Evolutionary conservation across 495 filamentous ascomycete genomes (phyloP).

Genomic region (Aspergillus baeticus): DNA sequence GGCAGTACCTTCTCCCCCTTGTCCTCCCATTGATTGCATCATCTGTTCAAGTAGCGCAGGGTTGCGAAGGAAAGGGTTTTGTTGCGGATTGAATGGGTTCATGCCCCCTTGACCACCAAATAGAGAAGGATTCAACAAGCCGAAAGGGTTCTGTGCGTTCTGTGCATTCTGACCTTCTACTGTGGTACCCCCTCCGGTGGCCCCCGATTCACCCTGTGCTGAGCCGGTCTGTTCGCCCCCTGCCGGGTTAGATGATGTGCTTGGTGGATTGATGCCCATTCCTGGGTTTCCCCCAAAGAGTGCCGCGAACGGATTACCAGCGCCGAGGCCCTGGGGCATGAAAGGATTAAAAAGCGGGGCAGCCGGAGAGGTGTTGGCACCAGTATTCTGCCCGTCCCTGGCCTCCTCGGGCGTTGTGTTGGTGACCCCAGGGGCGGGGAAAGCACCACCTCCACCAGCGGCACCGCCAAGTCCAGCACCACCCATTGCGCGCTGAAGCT

Average conservation of each 20-base stretch:
- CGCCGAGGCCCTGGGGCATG: conserved; percentile 39
- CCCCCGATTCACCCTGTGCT: conserved; percentile 17
- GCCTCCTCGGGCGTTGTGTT: conserved; percentile 60
- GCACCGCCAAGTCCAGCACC: conserved; percentile 49
- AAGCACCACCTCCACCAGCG: conserved; percentile 41
- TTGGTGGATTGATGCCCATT: conserved; percentile 28
- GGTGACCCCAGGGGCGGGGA: conserved; percentile 87
- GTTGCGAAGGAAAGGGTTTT: conserved; percentile 49
- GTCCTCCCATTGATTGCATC: conserved; percentile 45
- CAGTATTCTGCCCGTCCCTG: conserved; percentile 32
- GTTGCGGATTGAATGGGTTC: conserved; percentile 49
- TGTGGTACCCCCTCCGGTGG: conserved; percentile 27
- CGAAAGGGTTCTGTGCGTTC: conserved; percentile 52
- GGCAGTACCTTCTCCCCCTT: conserved; percentile 28
- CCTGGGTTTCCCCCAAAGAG: conserved; percentile 55
- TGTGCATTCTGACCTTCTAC: conserved; percentile 30
- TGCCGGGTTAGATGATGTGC: conserved; percentile 17
- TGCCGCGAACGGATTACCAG: conserved; percentile 70
- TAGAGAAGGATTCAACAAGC: conserved; percentile 48
- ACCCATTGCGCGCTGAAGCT: conserved; percentile 73
- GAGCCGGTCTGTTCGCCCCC: conserved; percentile 23
- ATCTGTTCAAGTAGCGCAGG: conserved; percentile 47
- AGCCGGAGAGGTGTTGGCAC: conserved; percentile 11
- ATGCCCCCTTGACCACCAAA: conserved; percentile 33
- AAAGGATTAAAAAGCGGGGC: conserved; percentile 40